phyloP scores from a whole-genome alignment of 2,329 filamentous ascomycete species.

The Xylariaceae sp. region DNA sequence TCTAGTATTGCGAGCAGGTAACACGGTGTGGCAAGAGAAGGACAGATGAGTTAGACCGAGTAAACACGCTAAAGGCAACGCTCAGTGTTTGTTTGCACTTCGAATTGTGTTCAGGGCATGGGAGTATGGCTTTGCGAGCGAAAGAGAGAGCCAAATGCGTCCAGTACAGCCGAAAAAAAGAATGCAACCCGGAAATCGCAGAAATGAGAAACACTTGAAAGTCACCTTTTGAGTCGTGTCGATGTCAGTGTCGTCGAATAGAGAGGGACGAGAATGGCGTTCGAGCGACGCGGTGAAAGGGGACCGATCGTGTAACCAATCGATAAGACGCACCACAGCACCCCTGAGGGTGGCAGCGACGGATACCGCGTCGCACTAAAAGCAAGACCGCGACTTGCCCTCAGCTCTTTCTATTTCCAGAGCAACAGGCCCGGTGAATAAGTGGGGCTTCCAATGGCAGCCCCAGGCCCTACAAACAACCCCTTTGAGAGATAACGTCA shows the following conservation, averaged over 20 bases:
- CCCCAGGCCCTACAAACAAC: background rate
- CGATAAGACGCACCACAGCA: slow-evolving; percentile 14
- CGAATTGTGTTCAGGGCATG: slow-evolving; percentile 3
- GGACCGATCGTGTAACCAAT: slow-evolving; percentile 9
- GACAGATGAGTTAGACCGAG: slow-evolving; percentile 1
- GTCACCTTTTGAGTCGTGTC: slow-evolving; percentile 1
- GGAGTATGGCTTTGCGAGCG: background rate
- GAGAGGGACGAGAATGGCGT: background rate
- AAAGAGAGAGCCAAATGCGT: background rate
- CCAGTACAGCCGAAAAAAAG: background rate
- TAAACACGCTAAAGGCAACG: slow-evolving; percentile 25
- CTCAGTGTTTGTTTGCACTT: too few species aligned
- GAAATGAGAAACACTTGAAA: background rate
- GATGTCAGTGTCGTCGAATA: too few species aligned
- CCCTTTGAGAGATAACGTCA: background rate
- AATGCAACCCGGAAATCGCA: slow-evolving; percentile 2
- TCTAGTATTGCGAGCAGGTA: background rate
- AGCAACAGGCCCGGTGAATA: slow-evolving; percentile 21
- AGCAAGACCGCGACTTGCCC: slow-evolving; percentile 24
- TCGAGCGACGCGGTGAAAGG: slow-evolving; percentile 6
- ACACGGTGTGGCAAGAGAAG: slow-evolving; percentile 11
- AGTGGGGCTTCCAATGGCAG: too few species aligned
- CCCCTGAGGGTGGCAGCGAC: slow-evolving; percentile 16
- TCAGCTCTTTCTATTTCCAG: slow-evolving; percentile 15
- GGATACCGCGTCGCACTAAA: slow-evolving; percentile 27